phyloP scores from a whole-genome alignment of 805 yeast genomes.

The Candida mattraensis region DNA sequence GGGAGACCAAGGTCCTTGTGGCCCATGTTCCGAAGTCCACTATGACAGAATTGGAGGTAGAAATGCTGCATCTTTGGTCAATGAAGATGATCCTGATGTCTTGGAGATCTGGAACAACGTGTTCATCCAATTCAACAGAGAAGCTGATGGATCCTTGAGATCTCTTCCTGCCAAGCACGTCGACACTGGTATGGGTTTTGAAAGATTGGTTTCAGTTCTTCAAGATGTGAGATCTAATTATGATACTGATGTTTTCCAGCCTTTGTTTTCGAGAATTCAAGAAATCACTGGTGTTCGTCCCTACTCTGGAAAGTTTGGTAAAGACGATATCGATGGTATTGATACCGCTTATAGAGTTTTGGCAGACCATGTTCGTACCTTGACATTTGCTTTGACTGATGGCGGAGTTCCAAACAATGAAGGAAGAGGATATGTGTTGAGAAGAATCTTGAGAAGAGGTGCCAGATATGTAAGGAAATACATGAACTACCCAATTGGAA shows the following conservation, averaged over 20 bases:
- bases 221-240: constrained; percentile 92
- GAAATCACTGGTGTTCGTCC: constrained; percentile 92
- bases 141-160: constrained; percentile 75
- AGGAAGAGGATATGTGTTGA: constrained; percentile 97
- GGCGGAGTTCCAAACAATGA: constrained; percentile 99
- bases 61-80: constrained; percentile 87
- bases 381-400: constrained; percentile 93
- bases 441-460: constrained; percentile 97
- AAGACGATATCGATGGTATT: constrained; percentile 88
- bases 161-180: constrained; percentile 92
- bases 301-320: constrained; percentile 90
- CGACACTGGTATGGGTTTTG: constrained; percentile 99
- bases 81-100: constrained; percentile 97
- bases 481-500: constrained; percentile 92
- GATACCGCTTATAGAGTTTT: constrained; percentile 98
- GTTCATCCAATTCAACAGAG: constrained; percentile 95
- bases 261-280: constrained; percentile 81
- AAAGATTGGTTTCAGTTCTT: constrained; percentile 90
- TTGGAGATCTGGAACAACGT: constrained; percentile 98
- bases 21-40: constrained; percentile 98
- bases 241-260: constrained; percentile 95
- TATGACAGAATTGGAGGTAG: constrained; percentile 98
- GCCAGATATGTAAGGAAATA: constrained; percentile 95
- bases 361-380: constrained; percentile 97
- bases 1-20: constrained; percentile 99